Evolutionary conservation across 2,329 filamentous ascomycete species (phyloP).

Genomic region (Ascochyta fabae): DNA sequence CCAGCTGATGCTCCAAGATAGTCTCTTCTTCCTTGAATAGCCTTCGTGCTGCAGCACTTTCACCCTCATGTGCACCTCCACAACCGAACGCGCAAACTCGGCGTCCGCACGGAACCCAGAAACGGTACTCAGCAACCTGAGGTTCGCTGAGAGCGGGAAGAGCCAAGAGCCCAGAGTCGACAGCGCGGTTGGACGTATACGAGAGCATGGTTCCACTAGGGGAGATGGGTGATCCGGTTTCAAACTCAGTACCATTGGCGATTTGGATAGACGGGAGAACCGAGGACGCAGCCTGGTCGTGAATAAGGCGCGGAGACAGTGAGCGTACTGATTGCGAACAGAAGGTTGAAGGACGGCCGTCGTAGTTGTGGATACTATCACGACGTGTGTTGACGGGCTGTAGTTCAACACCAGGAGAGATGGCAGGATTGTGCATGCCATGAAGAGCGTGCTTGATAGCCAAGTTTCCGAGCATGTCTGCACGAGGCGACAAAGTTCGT

Average conservation of each 20-base stretch:
- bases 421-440: neutral
- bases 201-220: slow-evolving; percentile 37
- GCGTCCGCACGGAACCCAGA: slow-evolving; percentile 45
- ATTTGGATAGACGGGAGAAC: slow-evolving; percentile 29
- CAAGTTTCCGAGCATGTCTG: slow-evolving; percentile 37
- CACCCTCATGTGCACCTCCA: slow-evolving; percentile 34
- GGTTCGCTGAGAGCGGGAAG: slow-evolving; percentile 38
- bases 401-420: neutral
- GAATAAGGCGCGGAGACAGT: neutral
- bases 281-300: neutral
- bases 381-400: neutral
- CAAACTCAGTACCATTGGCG: slow-evolving; percentile 38
- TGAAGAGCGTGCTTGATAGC: slow-evolving; percentile 4
- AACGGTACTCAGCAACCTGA: slow-evolving; percentile 46
- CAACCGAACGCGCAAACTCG: slow-evolving; percentile 43
- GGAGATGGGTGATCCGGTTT: slow-evolving; percentile 32
- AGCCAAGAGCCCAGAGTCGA: slow-evolving; percentile 39
- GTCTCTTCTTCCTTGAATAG: slow-evolving; percentile 37
- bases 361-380: neutral
- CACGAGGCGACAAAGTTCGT: slow-evolving; percentile 29
- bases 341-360: neutral
- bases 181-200: slow-evolving; percentile 40
- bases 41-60: slow-evolving; percentile 38
- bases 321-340: slow-evolving; percentile 2
- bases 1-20: neutral